Conservation (phyloP, 2,329 filamentous ascomycete species). For the Xylaria sp. region DNA sequence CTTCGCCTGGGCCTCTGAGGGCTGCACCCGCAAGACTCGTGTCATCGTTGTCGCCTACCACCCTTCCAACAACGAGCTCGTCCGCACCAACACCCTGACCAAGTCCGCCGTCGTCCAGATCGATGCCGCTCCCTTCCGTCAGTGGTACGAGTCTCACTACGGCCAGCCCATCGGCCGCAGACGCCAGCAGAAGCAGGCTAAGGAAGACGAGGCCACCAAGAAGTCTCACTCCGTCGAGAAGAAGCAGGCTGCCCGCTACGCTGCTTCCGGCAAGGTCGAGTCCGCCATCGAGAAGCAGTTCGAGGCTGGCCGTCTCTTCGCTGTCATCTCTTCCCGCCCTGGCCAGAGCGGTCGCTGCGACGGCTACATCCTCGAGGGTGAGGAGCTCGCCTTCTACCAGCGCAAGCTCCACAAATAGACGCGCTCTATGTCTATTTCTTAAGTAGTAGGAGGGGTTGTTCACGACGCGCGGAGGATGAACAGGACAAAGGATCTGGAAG, state of each 20-base stretch:
- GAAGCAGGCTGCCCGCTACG: slow-evolving; percentile 89
- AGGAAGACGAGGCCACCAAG: slow-evolving; percentile 67
- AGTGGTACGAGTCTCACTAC: slow-evolving; percentile 99
- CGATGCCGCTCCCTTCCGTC: slow-evolving; percentile 97
- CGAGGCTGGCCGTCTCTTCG: slow-evolving; percentile 96
- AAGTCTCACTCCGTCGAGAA: slow-evolving; percentile 94
- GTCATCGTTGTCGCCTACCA: slow-evolving; percentile 98
- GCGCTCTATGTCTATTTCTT: slow-evolving; percentile 12
- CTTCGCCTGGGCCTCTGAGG: slow-evolving; percentile 99
- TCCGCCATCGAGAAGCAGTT: slow-evolving; percentile 92
- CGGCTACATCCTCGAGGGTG: slow-evolving; percentile 97
- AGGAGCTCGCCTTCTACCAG: slow-evolving; percentile 99
- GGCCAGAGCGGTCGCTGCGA: slow-evolving; percentile 96
- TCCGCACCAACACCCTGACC: slow-evolving; percentile 99
- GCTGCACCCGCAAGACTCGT: slow-evolving; percentile 96
- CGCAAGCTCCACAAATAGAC: slow-evolving; percentile 96
- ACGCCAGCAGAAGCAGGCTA: slow-evolving; percentile 73
- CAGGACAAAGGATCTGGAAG: slow-evolving; percentile 14
- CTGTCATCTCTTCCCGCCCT: slow-evolving; percentile 85
- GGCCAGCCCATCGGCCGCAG: slow-evolving; percentile 81
- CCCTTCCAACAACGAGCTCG: slow-evolving; percentile 99
- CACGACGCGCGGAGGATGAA: slow-evolving; percentile 14
- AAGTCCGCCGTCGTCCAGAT: slow-evolving; percentile 98
- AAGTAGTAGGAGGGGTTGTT: slow-evolving; percentile 3
- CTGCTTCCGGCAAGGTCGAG: slow-evolving; percentile 88